Conservation (phyloP, 176 grass and related monocot species). For the Phoenix dactylifera region DNA sequence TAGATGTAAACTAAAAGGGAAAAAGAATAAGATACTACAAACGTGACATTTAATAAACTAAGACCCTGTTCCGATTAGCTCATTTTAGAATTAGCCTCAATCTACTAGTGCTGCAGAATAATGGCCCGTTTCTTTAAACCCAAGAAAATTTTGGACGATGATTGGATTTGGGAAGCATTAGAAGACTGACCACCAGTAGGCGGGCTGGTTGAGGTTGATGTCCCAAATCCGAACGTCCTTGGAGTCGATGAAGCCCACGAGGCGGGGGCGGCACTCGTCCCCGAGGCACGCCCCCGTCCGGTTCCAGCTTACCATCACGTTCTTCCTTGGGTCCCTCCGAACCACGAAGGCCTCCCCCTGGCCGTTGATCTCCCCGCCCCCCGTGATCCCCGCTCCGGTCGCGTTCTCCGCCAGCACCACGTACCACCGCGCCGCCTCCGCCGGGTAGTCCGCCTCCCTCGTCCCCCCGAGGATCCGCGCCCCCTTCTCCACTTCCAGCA, state of each 20-base stretch:
- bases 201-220: slow-evolving; percentile 67
- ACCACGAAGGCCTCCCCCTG: slow-evolving; percentile 72
- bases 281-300: slow-evolving; percentile 53
- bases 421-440: slow-evolving; percentile 59
- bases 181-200: slow-evolving; percentile 68
- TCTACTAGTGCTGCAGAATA: too few species aligned
- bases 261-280: slow-evolving; percentile 75
- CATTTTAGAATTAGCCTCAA: too few species aligned
- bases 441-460: slow-evolving; percentile 62
- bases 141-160: neutral
- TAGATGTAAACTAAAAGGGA: slow-evolving; percentile 49
- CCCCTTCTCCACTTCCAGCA: slow-evolving; percentile 53
- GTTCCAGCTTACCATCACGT: slow-evolving; percentile 99
- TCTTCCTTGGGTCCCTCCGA: slow-evolving; percentile 55
- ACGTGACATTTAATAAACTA: neutral
- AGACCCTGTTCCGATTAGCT: too few species aligned
- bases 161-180: neutral
- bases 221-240: slow-evolving; percentile 51
- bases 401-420: slow-evolving; percentile 80
- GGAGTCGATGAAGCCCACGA: slow-evolving; percentile 86
- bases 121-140: too few species aligned
- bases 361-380: slow-evolving; percentile 88
- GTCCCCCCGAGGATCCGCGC: slow-evolving; percentile 70
- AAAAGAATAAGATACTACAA: neutral
- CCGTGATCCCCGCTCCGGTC: slow-evolving; percentile 54